Evolutionary conservation across 2,329 filamentous ascomycete genomes (phyloP).

Genomic region (Alternaria brassicicola): DNA sequence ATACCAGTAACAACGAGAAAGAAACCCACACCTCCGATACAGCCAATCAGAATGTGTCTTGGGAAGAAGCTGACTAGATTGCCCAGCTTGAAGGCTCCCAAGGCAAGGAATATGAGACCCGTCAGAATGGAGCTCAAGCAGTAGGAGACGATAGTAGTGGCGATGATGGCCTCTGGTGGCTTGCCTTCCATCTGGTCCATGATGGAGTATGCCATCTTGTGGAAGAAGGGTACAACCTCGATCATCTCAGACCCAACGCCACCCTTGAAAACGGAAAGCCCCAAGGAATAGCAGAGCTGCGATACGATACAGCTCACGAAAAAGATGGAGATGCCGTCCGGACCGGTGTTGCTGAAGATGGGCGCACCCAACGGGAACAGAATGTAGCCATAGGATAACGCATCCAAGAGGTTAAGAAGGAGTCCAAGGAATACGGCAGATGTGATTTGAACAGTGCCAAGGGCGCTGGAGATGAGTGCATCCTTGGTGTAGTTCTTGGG

Average conservation of each 20-base stretch:
- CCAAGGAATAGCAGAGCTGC: conserved; percentile 84
- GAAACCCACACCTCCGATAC: conserved; percentile 95
- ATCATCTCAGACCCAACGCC: conserved; percentile 97
- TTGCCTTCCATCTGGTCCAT: conserved; percentile 77
- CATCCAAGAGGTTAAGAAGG: conserved; percentile 91
- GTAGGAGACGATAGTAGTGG: conserved; percentile 92
- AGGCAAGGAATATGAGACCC: conserved; percentile 86
- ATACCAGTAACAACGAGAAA: conserved; percentile 91
- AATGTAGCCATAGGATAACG: conserved; percentile 88
- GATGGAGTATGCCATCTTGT: conserved; percentile 95
- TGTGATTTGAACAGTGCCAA: conserved; percentile 72
- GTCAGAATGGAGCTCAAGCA: conserved; percentile 90
- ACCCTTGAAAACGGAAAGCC: conserved; percentile 85
- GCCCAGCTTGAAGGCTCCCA: conserved; percentile 85
- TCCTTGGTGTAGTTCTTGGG: conserved; percentile 75
- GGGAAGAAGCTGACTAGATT: conserved; percentile 97
- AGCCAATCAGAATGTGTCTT: conserved; percentile 92
- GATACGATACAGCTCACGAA: conserved; percentile 97
- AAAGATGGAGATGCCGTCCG: conserved; percentile 97
- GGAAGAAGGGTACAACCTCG: conserved; percentile 97
- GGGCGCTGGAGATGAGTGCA: conserved; percentile 66
- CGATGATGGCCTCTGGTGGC: conserved; percentile 83
- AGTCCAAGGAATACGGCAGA: conserved; percentile 89
- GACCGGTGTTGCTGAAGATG: conserved; percentile 82
- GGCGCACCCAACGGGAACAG: conserved; percentile 88